These are phyloP conservation scores for Cucurbita pepo DNA, from an alignment of 306 rosid species.

Conservation along the genomic window DNA sequence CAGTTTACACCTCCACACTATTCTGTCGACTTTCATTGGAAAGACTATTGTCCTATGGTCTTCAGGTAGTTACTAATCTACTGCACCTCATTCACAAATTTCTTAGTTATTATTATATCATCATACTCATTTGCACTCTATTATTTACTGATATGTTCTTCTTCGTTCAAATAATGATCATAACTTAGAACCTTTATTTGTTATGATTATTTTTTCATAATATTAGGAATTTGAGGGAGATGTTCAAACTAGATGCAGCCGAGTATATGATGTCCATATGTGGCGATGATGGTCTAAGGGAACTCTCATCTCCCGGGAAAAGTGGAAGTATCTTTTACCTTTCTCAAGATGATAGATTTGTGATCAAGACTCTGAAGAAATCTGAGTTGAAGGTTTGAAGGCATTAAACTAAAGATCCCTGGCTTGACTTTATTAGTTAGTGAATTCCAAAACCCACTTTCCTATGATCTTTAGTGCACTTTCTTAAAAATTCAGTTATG, in stretches of 20 bases:
- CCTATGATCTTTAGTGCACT: background rate
- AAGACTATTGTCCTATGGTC: slow-evolving; percentile 98
- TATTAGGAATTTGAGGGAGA: slow-evolving; percentile 92
- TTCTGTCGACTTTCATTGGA: slow-evolving; percentile 81
- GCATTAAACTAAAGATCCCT: background rate
- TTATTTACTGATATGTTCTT: background rate
- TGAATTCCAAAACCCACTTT: background rate
- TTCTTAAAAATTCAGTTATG: background rate
- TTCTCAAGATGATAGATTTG: slow-evolving; percentile 92
- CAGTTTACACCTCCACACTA: slow-evolving; percentile 82
- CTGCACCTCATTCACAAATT: background rate
- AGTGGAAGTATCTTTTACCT: slow-evolving; percentile 98
- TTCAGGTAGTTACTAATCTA: slow-evolving; percentile 50
- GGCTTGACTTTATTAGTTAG: background rate
- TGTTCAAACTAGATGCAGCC: slow-evolving; percentile 97
- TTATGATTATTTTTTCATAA: background rate
- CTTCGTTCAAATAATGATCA: background rate
- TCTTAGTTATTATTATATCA: background rate
- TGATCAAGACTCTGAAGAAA: slow-evolving; percentile 73
- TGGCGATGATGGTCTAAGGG: slow-evolving; percentile 75
- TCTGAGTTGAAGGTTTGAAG: slow-evolving; percentile 77
- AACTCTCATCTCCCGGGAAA: slow-evolving; percentile 82
- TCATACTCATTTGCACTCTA: background rate
- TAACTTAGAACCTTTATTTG: background rate
- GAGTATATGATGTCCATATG: slow-evolving; percentile 99